Evolutionary conservation across 1,284 basidiomycete species (phyloP), one percentile per base, ranked within the genome.

Genomic region (Sporisorium scitamineum): DNA sequence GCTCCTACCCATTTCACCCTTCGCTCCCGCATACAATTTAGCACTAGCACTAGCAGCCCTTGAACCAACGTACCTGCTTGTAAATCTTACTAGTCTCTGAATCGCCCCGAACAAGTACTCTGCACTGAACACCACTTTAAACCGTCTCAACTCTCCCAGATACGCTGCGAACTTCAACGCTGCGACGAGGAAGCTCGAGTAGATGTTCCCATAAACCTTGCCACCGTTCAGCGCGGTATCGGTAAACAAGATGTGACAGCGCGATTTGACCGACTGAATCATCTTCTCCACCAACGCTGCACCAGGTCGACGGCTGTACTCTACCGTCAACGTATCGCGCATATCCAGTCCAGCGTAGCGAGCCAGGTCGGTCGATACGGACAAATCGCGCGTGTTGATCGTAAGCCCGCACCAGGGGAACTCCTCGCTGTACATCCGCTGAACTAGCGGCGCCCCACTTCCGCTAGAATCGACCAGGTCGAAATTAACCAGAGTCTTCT

Each of bases 131-230:
- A 18, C 20, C 22, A 66, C n/a, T 6, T 54, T 61, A 59, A 71
- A 89, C 41, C 80, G 92, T 90, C 87, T 52, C 88, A 87, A 57
- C 92, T 86, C 81, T 90, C 91, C 50, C 79, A 82, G 53, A 85
- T 97, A 97, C 55, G 90, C 89, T 56, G 93, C 90, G 88, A 95
- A 92, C 87, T 95, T 97, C 88, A 95, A 91, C 0, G 93, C 93
- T 1, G 91, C 89, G 26, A 96, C 85, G n/a, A 93, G 86, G 80
- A 95, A 93, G 80, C 91, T 92, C 85, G 95, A 91, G 83, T 94
- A 95, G 10, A 97, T 87, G 84, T 97, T 99, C 39, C 90, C 84
- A 84, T 93, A 90, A 3, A 93, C 90, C 0, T 88, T 79, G 27
- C 86, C 77, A 2, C 89, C 87, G 85, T 96, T 97, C 73, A 97